phyloP scores from a whole-genome alignment of 2,329 filamentous ascomycete genomes.

The Paradendryphiella salina region DNA sequence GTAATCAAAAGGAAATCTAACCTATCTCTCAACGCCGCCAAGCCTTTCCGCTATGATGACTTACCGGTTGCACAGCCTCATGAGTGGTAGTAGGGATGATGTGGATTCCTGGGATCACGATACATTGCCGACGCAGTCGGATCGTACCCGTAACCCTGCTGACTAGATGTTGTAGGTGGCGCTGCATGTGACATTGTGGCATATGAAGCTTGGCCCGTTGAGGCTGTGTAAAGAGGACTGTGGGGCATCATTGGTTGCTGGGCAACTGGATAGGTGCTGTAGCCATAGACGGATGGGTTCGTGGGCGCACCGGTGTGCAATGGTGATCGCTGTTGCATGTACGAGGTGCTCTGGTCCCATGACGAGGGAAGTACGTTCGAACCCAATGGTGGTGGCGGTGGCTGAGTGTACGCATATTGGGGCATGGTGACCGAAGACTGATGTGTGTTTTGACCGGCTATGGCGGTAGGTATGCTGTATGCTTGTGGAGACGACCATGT shows the following conservation, averaged over 20 bases:
- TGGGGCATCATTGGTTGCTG: conserved; percentile 22
- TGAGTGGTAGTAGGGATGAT: conserved; percentile 23
- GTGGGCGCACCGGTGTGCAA: conserved; percentile 21
- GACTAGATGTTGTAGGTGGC: conserved; percentile 14
- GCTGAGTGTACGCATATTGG: conserved; percentile 17
- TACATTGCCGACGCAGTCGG: conserved; percentile 17
- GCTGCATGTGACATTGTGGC: conserved; percentile 10
- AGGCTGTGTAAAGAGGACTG: conserved; percentile 19
- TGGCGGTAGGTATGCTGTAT: conserved; percentile 19
- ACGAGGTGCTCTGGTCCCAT: conserved; percentile 27
- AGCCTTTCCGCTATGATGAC: conserved; percentile 2
- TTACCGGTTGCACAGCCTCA: conserved; percentile 24
- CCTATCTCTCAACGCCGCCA: conserved; percentile 8
- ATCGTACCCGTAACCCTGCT: conserved; percentile 15
- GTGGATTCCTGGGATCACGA: conserved; percentile 25
- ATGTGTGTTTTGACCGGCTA: conserved; percentile 11
- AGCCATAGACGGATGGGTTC: conserved; percentile 12
- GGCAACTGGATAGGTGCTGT: conserved; percentile 20
- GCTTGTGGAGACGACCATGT: conserved; percentile 31
- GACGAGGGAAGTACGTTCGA: conserved; percentile 10
- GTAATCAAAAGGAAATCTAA: background rate
- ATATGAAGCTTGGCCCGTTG: conserved; percentile 16
- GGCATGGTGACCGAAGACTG: conserved; percentile 12
- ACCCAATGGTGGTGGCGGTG: conserved; percentile 14
- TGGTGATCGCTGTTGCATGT: conserved; percentile 20